phyloP scores from a whole-genome alignment of 495 filamentous ascomycete species.

The Aspergillus carlsbadensis region DNA sequence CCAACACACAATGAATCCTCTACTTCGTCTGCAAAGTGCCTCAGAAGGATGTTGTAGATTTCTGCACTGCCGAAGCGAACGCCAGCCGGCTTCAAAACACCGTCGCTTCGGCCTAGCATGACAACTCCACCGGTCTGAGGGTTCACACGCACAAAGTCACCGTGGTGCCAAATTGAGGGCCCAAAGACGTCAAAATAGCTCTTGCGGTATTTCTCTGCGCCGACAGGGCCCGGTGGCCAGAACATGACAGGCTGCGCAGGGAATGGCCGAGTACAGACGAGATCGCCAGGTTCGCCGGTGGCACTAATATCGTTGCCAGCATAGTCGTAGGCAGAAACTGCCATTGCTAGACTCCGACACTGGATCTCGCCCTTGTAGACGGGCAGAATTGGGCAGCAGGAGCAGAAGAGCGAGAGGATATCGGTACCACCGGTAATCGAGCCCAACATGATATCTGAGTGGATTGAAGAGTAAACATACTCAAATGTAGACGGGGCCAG shows the following conservation, averaged over 20 bases:
- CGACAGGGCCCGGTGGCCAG: constrained; percentile 64
- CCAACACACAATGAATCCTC: constrained; percentile 87
- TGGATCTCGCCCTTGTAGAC: constrained; percentile 90
- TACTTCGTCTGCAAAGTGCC: constrained; percentile 72
- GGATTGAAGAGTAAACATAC: constrained; percentile 82
- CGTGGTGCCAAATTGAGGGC: constrained; percentile 81
- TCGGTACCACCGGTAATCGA: constrained; percentile 90
- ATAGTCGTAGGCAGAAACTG: constrained; percentile 73
- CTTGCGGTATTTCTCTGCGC: constrained; percentile 70
- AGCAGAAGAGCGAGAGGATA: constrained; percentile 91
- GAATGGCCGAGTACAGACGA: constrained; percentile 85
- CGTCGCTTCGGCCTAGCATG: constrained; percentile 89
- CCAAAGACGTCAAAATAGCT: constrained; percentile 87
- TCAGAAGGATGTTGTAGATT: constrained; percentile 87
- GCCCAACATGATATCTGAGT: constrained; percentile 69
- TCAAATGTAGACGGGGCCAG: constrained; percentile 89
- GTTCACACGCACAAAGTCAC: constrained; percentile 84
- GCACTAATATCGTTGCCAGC: constrained; percentile 46
- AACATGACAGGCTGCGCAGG: constrained; percentile 89
- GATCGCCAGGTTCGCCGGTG: constrained; percentile 76
- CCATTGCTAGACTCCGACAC: constrained; percentile 88
- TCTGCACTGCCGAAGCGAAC: constrained; percentile 87
- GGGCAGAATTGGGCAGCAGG: constrained; percentile 79
- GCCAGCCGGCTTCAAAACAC: constrained; percentile 83
- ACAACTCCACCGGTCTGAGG: constrained; percentile 70